Base-by-base conservation (phyloP, 1,284 basidiomycete genomes). In the Coriolopsis trogii region DNA sequence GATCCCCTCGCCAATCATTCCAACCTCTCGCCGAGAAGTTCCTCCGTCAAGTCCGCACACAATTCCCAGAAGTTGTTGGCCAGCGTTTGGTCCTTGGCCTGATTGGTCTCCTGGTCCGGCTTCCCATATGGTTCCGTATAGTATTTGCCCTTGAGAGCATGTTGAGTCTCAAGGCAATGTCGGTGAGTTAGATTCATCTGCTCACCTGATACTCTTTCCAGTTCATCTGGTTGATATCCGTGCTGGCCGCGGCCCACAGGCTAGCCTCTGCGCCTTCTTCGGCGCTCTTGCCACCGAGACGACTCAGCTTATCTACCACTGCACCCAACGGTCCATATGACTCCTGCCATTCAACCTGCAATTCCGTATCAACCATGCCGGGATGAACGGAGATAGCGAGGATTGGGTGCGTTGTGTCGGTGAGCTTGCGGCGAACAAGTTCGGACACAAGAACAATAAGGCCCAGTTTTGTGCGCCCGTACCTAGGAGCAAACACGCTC, bases 91-190 rank as follows among this genome's bases (percentile, higher is more conserved):
- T 67, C 62, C 47, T 67, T 58, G 1, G 64, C 67, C 16, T 59
- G 56, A 18, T 59, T 46, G 31, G 55, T 66, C 52, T 69, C 67
- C 34, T 45, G 51, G 28, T 59, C 58, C 6, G 66, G 61, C 49
- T 63, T 66, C 1, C 66, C 66, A 31, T 65, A 61, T 10, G 67
- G 49, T 46, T 69, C 65, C 2, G 63, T 54, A 43, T 60, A 69
- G 52, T 69, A 69, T 18, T 67, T 65, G 15, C 63, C 67, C 67
- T 67, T 41, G 25, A n/a, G n/a, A n/a, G n/a, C n/a, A n/a, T n/a
- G n/a, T n/a, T n/a, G n/a, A n/a, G n/a, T n/a, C n/a, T n/a, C n/a
- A n/a, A n/a, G n/a, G n/a, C n/a, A n/a, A n/a, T n/a, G n/a, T n/a
- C n/a, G n/a, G n/a, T n/a, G n/a, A n/a, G n/a, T n/a, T n/a, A n/a